Conservation (phyloP, 2,329 filamentous ascomycete species). For the Lachnellula willkommii region DNA sequence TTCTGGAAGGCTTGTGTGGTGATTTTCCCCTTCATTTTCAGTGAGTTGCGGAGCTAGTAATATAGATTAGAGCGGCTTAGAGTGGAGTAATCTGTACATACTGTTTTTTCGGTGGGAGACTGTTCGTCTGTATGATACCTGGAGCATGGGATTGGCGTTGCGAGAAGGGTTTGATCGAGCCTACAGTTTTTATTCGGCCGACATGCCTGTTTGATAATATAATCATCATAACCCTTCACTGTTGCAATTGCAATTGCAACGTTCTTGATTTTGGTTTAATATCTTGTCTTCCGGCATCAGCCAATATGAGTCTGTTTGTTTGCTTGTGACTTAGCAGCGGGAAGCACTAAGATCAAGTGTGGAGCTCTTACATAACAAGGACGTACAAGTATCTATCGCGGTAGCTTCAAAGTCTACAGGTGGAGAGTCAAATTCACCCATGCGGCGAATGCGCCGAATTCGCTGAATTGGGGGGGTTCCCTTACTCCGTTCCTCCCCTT, state of each 20-base stretch:
- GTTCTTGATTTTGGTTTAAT: too few relatives aligned
- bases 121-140: background rate
- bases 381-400: too few relatives aligned
- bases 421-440: too few relatives aligned
- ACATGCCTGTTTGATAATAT: background rate
- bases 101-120: background rate
- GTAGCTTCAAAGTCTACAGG: too few relatives aligned
- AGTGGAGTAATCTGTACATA: background rate
- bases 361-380: too few relatives aligned
- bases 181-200: background rate
- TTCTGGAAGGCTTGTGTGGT: conserved; percentile 77
- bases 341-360: too few relatives aligned
- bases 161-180: background rate
- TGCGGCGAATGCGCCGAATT: too few relatives aligned
- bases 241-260: background rate
- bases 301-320: too few relatives aligned
- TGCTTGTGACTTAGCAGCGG: too few relatives aligned
- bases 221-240: background rate
- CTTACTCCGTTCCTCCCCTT: too few relatives aligned
- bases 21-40: conserved; percentile 75
- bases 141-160: background rate
- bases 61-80: background rate
- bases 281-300: too few relatives aligned
- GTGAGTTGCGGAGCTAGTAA: conserved; percentile 47
- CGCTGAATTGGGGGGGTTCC: too few relatives aligned